A percentile compares a stretch with the other conserved stretches of the same genome.
Evolutionary conservation across 441 rosid species (phyloP).

Genomic region (Biscutella auriculata): DNA sequence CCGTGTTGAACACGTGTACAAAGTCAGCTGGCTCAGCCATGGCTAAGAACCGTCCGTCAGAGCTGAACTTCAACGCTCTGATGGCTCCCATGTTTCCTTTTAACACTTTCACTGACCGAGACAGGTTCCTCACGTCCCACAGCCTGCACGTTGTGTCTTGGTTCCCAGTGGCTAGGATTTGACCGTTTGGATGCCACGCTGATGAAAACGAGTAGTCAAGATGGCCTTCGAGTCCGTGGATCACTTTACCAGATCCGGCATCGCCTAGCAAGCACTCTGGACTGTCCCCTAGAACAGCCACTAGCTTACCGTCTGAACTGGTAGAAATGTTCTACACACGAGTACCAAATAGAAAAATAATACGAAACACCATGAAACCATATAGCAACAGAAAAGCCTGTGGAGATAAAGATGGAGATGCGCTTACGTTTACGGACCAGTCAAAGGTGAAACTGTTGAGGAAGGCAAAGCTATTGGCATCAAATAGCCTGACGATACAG

Average conservation of each 20-base stretch:
- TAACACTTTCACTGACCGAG: conserved; percentile 40
- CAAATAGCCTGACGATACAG: conserved; percentile 41
- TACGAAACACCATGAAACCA: background rate
- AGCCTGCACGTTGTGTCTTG: conserved; percentile 69
- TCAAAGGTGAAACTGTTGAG: conserved; percentile 32
- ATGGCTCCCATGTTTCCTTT: conserved; percentile 75
- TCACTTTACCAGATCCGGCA: conserved; percentile 43
- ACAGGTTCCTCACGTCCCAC: conserved; percentile 60
- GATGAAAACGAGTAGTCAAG: conserved; percentile 63
- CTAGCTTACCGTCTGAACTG: conserved; percentile 51
- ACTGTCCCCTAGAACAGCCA: conserved; percentile 57
- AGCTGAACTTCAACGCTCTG: conserved; percentile 52
- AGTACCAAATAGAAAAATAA: background rate
- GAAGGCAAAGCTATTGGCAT: conserved; percentile 37
- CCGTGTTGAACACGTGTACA: conserved; percentile 43
- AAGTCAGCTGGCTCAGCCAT: conserved; percentile 76
- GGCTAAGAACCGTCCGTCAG: conserved; percentile 52
- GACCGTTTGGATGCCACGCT: conserved; percentile 70
- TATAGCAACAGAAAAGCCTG: background rate
- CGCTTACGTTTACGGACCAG: conserved; percentile 67
- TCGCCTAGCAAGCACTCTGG: conserved; percentile 48
- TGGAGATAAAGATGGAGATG: background rate
- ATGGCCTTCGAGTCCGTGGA: conserved; percentile 44
- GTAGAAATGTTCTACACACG: conserved; percentile 36
- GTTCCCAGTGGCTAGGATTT: conserved; percentile 57